Percentiles rank a stretch among this genome's conserved stretches.
phyloP scores from a whole-genome alignment of 768 basidiomycete species.

The Infundibulicybe gibba region DNA sequence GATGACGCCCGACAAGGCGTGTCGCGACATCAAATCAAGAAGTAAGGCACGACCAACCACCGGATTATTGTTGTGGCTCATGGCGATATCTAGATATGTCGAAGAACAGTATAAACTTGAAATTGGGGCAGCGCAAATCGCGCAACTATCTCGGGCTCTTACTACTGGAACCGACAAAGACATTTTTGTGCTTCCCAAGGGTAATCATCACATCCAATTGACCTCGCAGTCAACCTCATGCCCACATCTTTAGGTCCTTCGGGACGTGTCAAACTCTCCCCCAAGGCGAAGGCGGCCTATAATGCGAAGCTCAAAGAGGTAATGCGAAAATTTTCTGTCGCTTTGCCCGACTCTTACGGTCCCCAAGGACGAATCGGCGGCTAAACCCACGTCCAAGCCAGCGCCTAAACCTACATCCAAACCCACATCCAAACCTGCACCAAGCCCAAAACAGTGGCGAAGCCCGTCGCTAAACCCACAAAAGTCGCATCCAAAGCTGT shows the following conservation, averaged over 20 bases:
- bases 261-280: conserved; percentile 73
- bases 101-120: conserved; percentile 80
- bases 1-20: conserved; percentile 83
- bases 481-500: not conserved
- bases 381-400: conserved; percentile 5
- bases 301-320: conserved; percentile 39
- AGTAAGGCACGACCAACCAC: conserved; percentile 47
- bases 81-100: conserved; percentile 55
- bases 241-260: conserved; percentile 45
- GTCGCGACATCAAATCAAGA: conserved; percentile 91
- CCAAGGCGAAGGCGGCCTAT: conserved; percentile 38
- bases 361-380: not conserved
- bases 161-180: conserved; percentile 78
- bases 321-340: not conserved
- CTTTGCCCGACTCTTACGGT: too few relatives aligned
- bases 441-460: conserved; percentile 15
- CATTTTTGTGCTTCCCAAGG: conserved; percentile 86
- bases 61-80: too few relatives aligned
- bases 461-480: conserved; percentile 17
- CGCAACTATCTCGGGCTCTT: conserved; percentile 80
- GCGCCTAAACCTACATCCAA: conserved; percentile 38
- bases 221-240: conserved; percentile 2
- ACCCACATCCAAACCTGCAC: conserved; percentile 23
- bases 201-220: conserved; percentile 29
- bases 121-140: conserved; percentile 74